Evolutionary conservation across 1,284 basidiomycete species (phyloP).

Genomic region (Moesziomyces parantarcticus): DNA sequence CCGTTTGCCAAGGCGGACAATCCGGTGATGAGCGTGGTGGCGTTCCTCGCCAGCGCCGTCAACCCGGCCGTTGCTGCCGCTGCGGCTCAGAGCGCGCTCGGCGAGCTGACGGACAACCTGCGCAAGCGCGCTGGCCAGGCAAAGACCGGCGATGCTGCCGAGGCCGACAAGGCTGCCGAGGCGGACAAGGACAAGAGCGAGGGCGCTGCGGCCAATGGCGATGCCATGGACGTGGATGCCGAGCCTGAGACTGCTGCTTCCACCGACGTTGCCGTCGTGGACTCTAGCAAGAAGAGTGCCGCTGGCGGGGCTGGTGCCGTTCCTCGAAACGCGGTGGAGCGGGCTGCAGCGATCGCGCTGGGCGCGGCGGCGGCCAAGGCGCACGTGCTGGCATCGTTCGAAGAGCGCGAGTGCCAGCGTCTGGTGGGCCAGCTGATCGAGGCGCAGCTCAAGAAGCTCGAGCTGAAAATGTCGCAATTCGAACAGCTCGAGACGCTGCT

Average conservation of each 20-base stretch:
- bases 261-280: slow-evolving; percentile 16
- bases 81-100: slow-evolving; percentile 89
- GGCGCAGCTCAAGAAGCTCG: slow-evolving; percentile 90
- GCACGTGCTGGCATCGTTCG: slow-evolving; percentile 81
- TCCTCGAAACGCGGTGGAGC: slow-evolving; percentile 59
- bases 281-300: slow-evolving; percentile 19
- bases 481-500: slow-evolving; percentile 64
- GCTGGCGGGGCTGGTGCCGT: slow-evolving; percentile 48
- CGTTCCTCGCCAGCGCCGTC: slow-evolving; percentile 92
- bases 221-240: slow-evolving; percentile 59
- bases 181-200: slow-evolving; percentile 62
- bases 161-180: slow-evolving; percentile 9
- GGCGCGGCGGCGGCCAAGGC: slow-evolving; percentile 90
- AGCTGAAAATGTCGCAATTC: slow-evolving; percentile 70
- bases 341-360: slow-evolving; percentile 70
- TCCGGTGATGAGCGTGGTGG: slow-evolving; percentile 97
- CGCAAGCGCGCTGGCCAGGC: slow-evolving; percentile 41
- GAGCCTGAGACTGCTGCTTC: slow-evolving; percentile 28
- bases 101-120: slow-evolving; percentile 69
- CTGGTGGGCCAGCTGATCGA: slow-evolving; percentile 88
- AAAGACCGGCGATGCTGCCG: slow-evolving; percentile 15
- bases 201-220: slow-evolving; percentile 70
- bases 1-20: slow-evolving; percentile 96
- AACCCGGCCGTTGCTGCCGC: slow-evolving; percentile 90
- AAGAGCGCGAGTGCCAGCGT: slow-evolving; percentile 82